These are phyloP conservation scores for Teratosphaeria epicoccoides DNA, from an alignment of 2,329 filamentous ascomycete species.

Conservation along the genomic window DNA sequence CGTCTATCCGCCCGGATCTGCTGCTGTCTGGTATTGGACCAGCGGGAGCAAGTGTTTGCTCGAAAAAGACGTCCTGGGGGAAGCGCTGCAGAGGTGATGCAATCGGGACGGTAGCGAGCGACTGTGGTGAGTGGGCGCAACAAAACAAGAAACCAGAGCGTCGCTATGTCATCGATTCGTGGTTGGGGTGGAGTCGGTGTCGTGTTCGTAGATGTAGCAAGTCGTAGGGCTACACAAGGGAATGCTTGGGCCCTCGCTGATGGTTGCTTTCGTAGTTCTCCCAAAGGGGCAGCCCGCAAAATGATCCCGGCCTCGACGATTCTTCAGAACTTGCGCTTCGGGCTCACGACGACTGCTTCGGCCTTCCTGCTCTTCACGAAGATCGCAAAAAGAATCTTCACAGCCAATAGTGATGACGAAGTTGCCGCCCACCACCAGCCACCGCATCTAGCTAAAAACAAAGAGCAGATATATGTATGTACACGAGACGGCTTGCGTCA, in stretches of 20 bases:
- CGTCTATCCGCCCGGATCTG: background rate
- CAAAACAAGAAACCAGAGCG: background rate
- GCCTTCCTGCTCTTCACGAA: background rate
- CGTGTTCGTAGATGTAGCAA: background rate
- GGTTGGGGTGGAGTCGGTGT: background rate
- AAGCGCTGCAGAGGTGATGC: background rate
- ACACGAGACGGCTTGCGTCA: background rate
- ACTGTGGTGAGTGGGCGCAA: slow-evolving; percentile 4
- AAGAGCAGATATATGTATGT: too few relatives aligned
- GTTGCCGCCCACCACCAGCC: background rate
- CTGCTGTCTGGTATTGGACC: background rate
- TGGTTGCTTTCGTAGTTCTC: background rate
- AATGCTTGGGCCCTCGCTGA: background rate
- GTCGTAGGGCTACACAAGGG: background rate
- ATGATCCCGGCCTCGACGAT: background rate
- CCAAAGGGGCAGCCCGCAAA: background rate
- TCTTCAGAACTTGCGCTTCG: background rate
- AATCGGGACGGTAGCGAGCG: slow-evolving; percentile 3
- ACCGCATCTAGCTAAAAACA: background rate
- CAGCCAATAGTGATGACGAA: background rate
- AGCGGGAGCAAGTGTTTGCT: background rate
- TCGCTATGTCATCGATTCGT: background rate
- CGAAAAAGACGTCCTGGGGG: background rate
- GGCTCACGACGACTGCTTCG: background rate
- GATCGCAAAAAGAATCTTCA: background rate